Conservation (phyloP, 148 eudicot genomes). For the Rhododendron williamsianum region DNA sequence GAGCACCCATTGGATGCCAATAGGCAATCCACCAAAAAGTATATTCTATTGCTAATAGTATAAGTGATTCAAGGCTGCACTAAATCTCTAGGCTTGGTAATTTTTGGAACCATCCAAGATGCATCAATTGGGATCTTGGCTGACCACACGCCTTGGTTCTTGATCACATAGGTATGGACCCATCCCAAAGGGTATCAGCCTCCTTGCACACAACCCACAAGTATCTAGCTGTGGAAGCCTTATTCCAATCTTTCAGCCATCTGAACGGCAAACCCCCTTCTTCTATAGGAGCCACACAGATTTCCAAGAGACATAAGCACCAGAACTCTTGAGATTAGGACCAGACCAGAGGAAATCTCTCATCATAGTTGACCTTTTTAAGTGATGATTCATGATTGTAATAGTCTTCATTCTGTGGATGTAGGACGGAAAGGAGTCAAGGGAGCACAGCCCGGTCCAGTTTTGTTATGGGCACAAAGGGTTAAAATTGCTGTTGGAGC, state of each 20-base stretch:
- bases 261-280: neutral
- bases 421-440: slow-evolving; percentile 74
- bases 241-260: neutral
- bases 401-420: neutral
- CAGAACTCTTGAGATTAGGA: neutral
- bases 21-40: neutral
- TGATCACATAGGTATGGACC: neutral
- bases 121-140: neutral
- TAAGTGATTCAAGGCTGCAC: neutral
- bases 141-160: neutral
- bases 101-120: neutral
- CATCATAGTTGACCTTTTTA: slow-evolving; percentile 6
- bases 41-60: neutral
- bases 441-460: slow-evolving; percentile 76
- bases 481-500: slow-evolving; percentile 85
- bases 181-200: neutral
- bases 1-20: neutral
- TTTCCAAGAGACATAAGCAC: neutral
- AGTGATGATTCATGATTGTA: slow-evolving; percentile 32
- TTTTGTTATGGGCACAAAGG: slow-evolving; percentile 69
- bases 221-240: neutral
- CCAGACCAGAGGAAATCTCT: neutral
- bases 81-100: neutral
- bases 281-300: neutral
- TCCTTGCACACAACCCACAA: neutral